Evolutionary conservation across 2,329 filamentous ascomycete species (phyloP).

Genomic region (Fusarium piperis): DNA sequence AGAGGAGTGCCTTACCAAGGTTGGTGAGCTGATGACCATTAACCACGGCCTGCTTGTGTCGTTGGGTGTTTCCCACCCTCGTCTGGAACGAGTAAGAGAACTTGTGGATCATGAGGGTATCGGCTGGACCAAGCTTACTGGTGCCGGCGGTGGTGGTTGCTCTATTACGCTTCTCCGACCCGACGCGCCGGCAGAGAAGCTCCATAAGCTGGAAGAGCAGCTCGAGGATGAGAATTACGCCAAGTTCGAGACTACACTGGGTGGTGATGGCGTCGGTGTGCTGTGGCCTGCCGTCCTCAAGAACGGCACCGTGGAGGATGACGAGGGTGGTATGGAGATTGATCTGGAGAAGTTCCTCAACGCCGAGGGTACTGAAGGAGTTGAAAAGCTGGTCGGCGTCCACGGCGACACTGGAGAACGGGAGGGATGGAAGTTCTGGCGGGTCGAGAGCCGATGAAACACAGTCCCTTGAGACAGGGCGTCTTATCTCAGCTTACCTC

Average conservation of each 20-base stretch:
- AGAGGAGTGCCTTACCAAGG: constrained; percentile 70
- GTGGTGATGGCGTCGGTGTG: constrained; percentile 92
- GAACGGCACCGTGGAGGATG: constrained; percentile 81
- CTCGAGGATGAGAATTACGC: constrained; percentile 79
- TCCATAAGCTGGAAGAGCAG: constrained; percentile 71
- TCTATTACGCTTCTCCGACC: constrained; percentile 90
- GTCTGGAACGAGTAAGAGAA: constrained; percentile 90
- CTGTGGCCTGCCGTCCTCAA: constrained; percentile 92
- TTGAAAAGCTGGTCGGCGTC: constrained; percentile 88
- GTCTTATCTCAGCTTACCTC: constrained; percentile 3
- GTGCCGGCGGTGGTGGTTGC: constrained; percentile 94
- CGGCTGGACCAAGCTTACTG: constrained; percentile 97
- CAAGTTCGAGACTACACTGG: constrained; percentile 88
- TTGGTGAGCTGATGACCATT: constrained; percentile 90
- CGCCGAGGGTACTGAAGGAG: constrained; percentile 83
- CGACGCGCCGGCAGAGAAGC: constrained; percentile 62
- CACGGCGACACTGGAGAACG: constrained; percentile 72
- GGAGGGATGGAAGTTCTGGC: constrained; percentile 91
- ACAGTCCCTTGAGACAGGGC: constrained; percentile 1
- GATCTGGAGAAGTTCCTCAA: constrained; percentile 85
- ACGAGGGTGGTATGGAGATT: constrained; percentile 89
- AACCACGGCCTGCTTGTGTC: constrained; percentile 95
- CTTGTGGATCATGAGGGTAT: constrained; percentile 88
- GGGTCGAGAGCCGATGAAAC: constrained; percentile 60
- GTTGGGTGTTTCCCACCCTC: constrained; percentile 92